phyloP scores from a whole-genome alignment of 1,284 basidiomycete species.

The Puccinia horiana region DNA sequence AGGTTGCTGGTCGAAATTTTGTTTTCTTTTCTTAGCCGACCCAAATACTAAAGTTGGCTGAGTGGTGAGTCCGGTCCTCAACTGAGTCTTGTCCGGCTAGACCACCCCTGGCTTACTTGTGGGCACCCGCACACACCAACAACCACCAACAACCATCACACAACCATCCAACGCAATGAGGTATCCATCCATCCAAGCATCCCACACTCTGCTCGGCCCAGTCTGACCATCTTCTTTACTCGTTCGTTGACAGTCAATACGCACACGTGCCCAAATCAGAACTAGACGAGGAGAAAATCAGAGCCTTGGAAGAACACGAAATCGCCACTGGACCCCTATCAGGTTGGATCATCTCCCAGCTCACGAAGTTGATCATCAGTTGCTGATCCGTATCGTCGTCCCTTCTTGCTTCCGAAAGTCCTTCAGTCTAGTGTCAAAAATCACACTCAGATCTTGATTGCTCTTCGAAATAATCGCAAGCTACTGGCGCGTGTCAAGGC shows the following conservation, averaged over 20 bases:
- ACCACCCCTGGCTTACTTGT: neutral
- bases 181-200: too few species aligned
- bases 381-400: slow-evolving; percentile 53
- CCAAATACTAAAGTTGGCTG: neutral
- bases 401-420: slow-evolving; percentile 83
- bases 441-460: slow-evolving; percentile 95
- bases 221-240: too few species aligned
- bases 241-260: slow-evolving; percentile 72
- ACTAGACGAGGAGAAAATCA: slow-evolving; percentile 92
- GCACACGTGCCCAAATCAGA: slow-evolving; percentile 95
- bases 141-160: too few species aligned
- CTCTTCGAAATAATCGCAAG: slow-evolving; percentile 97
- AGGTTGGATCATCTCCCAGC: neutral
- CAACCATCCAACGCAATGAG: too few species aligned
- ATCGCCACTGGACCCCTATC: slow-evolving; percentile 61
- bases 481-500: slow-evolving; percentile 95
- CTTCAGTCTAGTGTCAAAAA: slow-evolving; percentile 97
- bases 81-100: neutral
- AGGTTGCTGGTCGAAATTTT: neutral
- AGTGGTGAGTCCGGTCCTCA: neutral
- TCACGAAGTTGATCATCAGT: neutral
- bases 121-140: neutral
- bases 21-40: neutral
- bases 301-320: slow-evolving; percentile 93
- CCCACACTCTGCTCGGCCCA: too few species aligned